phyloP scores from a whole-genome alignment of 257 asterid species.

The Thymus quinquecostatus region DNA sequence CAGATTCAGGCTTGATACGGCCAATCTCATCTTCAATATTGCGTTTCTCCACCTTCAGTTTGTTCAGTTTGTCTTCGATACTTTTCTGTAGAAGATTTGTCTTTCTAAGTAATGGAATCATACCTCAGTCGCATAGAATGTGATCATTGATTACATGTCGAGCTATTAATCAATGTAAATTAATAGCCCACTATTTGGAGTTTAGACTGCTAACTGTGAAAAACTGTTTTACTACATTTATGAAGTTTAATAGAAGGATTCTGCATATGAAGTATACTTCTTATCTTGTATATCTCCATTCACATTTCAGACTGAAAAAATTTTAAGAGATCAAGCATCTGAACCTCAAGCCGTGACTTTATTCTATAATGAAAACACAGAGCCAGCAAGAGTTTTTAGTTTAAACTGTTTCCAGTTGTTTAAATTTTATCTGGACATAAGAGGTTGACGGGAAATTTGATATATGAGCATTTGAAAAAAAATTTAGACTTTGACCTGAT shows the following conservation, averaged over 20 bases:
- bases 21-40: slow-evolving; percentile 71
- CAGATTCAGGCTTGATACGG: slow-evolving; percentile 76
- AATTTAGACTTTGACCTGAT: neutral
- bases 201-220: slow-evolving; percentile 2
- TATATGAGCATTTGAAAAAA: neutral
- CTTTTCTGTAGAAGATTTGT: slow-evolving; percentile 66
- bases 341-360: neutral
- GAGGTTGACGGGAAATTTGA: neutral
- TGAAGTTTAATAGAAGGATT: neutral
- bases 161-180: slow-evolving; percentile 20
- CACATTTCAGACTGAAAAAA: neutral
- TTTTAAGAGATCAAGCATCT: slow-evolving; percentile 9
- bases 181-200: neutral
- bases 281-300: slow-evolving; percentile 6
- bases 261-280: slow-evolving; percentile 8
- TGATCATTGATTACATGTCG: slow-evolving; percentile 19
- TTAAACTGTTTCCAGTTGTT: neutral
- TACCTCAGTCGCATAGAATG: slow-evolving; percentile 1
- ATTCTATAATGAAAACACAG: neutral
- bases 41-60: slow-evolving; percentile 74
- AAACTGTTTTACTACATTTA: slow-evolving; percentile 1
- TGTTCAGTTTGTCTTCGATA: slow-evolving; percentile 81
- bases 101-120: slow-evolving; percentile 26
- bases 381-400: slow-evolving; percentile 9
- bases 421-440: neutral